Conservation (phyloP, 2,329 filamentous ascomycete species). For the Colletotrichum karsti region DNA sequence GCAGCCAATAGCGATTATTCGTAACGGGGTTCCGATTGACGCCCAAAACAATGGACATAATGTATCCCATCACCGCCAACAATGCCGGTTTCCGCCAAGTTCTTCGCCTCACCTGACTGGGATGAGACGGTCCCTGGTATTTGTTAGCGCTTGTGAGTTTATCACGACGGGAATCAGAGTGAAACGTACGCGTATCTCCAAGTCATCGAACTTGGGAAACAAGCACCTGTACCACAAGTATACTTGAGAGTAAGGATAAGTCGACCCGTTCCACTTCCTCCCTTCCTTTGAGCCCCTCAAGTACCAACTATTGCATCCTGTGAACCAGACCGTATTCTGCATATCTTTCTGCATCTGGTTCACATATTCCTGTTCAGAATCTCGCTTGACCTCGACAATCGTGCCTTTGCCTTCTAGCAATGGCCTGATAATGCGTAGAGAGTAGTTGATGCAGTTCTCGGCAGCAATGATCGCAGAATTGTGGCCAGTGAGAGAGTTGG, state of each 20-base stretch:
- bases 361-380: conserved; percentile 44
- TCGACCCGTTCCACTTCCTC: conserved; percentile 42
- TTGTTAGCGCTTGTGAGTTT: not conserved
- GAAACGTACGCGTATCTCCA: conserved; percentile 41
- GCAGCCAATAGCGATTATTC: not conserved
- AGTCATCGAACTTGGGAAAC: conserved; percentile 43
- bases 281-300: conserved; percentile 33
- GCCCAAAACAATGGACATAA: not conserved
- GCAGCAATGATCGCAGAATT: conserved; percentile 65
- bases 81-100: not conserved
- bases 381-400: conserved; percentile 40
- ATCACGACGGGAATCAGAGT: not conserved
- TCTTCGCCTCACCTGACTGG: not conserved
- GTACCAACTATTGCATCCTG: conserved; percentile 48
- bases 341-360: conserved; percentile 41
- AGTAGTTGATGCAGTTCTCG: conserved; percentile 70
- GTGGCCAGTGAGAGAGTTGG: conserved; percentile 71
- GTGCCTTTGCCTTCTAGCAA: conserved; percentile 42
- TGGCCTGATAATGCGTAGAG: conserved; percentile 65
- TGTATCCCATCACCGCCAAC: not conserved
- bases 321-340: conserved; percentile 39
- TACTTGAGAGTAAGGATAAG: conserved; percentile 45
- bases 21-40: not conserved
- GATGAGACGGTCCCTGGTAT: not conserved
- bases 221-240: conserved; percentile 46